A percentile compares a stretch with the other conserved stretches of the same genome.
Conservation (phyloP, 2,329 filamentous ascomycete species). For the Fusarium incarnatum region DNA sequence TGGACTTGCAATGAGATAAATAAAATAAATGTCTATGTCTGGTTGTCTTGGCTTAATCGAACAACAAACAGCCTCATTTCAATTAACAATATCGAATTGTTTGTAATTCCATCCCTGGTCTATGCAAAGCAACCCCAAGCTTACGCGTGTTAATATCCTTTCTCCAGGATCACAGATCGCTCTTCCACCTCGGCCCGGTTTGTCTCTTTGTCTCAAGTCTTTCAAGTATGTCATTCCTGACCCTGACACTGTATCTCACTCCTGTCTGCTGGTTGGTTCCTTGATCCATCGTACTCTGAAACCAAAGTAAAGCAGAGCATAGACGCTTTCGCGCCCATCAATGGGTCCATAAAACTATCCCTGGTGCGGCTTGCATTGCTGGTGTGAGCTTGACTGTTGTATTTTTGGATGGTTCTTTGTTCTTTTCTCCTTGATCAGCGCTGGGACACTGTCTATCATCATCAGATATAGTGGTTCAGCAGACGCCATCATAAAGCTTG, state of each 20-base stretch:
- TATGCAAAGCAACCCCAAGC: slow-evolving; percentile 5
- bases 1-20: slow-evolving; percentile 12
- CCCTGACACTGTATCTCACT: slow-evolving; percentile 39
- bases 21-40: slow-evolving; percentile 17
- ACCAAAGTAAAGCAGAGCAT: slow-evolving; percentile 34
- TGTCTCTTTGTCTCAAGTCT: slow-evolving; percentile 28
- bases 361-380: slow-evolving; percentile 15
- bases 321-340: slow-evolving; percentile 33
- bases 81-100: not conserved
- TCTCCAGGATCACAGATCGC: slow-evolving; percentile 18
- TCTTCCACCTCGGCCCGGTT: slow-evolving; percentile 25
- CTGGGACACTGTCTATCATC: slow-evolving; percentile 32
- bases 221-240: slow-evolving; percentile 25
- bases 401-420: slow-evolving; percentile 21
- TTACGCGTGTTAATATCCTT: slow-evolving; percentile 35
- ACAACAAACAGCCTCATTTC: slow-evolving; percentile 2
- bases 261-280: slow-evolving; percentile 34
- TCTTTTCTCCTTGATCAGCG: slow-evolving; percentile 26
- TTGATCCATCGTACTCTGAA: slow-evolving; percentile 33
- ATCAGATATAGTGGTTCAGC: slow-evolving; percentile 31
- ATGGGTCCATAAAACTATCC: slow-evolving; percentile 25
- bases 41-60: slow-evolving; percentile 18
- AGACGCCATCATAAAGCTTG: slow-evolving; percentile 16
- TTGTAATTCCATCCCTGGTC: not conserved
- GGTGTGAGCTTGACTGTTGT: slow-evolving; percentile 25